These are phyloP conservation scores for Mortierella sp. DNA, from an alignment of 371 early-diverging fungal genomes.

Conservation along the genomic window DNA sequence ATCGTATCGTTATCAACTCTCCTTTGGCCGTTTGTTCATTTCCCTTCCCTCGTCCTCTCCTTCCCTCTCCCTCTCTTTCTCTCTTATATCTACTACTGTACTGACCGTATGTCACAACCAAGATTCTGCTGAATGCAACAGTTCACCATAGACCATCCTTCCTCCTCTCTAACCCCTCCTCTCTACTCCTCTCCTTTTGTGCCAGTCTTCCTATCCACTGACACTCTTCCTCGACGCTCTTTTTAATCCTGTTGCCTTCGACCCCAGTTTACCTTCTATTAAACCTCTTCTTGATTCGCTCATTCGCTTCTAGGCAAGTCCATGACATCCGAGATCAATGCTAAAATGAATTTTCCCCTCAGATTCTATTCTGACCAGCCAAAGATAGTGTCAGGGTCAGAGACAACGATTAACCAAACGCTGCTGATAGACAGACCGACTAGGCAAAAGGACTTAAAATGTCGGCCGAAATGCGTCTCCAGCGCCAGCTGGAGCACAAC, in stretches of 20 bases:
- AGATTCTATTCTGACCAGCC: too few relatives aligned
- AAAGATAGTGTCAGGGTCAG: too few relatives aligned
- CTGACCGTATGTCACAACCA: not conserved
- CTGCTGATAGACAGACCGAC: too few relatives aligned
- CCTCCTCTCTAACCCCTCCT: not conserved
- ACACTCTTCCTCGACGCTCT: too few relatives aligned
- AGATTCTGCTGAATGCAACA: not conserved
- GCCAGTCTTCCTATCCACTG: not conserved
- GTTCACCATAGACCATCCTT: not conserved
- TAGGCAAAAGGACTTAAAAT: too few relatives aligned
- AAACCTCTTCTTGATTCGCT: too few relatives aligned
- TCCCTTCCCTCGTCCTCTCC: slow-evolving; percentile 9
- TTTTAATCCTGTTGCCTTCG: too few relatives aligned
- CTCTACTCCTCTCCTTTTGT: not conserved
- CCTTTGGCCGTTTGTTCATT: not conserved
- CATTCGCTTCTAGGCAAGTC: too few relatives aligned
- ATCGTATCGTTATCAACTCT: not conserved
- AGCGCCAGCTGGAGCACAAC: slow-evolving; percentile 55
- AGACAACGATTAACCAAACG: not conserved
- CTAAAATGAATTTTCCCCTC: too few relatives aligned
- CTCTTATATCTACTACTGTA: not conserved
- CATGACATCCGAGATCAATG: too few relatives aligned
- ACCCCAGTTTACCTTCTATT: too few relatives aligned
- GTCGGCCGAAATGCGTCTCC: slow-evolving; percentile 49
- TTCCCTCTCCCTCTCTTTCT: not conserved